These are phyloP conservation scores for Porphyra umbilicalis DNA, from an alignment of 31 red algal species.

Conservation along the genomic window DNA sequence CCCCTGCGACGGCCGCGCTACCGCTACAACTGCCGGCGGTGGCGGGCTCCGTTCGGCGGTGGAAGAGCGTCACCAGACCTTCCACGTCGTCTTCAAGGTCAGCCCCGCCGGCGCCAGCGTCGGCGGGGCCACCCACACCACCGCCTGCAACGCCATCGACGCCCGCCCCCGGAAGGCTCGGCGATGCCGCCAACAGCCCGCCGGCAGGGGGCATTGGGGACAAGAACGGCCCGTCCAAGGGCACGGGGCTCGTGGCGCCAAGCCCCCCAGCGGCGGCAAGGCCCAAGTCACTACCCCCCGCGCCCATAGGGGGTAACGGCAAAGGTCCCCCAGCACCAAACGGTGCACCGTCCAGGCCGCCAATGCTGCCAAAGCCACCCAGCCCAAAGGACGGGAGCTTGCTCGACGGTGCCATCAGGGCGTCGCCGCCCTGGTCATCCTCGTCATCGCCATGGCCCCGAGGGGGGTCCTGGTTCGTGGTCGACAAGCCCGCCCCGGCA, in stretches of 20 bases:
- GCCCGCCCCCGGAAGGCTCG: neutral
- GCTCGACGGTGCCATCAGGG: neutral
- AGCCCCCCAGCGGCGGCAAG: neutral
- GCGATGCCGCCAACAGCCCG: neutral
- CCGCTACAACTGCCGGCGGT: neutral
- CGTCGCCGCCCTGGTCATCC: neutral
- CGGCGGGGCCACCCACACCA: neutral
- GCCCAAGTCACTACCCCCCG: too few relatives aligned
- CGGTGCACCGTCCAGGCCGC: neutral
- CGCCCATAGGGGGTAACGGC: neutral
- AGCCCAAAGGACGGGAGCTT: neutral
- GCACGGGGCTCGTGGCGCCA: neutral
- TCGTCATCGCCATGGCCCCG: neutral
- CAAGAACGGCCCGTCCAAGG: neutral
- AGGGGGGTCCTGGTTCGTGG: neutral
- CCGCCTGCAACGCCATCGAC: neutral
- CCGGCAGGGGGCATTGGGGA: neutral
- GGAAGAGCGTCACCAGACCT: neutral
- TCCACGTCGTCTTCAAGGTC: neutral
- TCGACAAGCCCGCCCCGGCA: neutral
- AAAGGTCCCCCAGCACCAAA: neutral
- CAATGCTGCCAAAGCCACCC: neutral
- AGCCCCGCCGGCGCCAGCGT: neutral
- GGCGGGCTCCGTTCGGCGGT: neutral
- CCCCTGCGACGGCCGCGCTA: neutral